Base-by-base conservation (phyloP, 495 filamentous ascomycete genomes). In the Glutinoglossum americanum region DNA sequence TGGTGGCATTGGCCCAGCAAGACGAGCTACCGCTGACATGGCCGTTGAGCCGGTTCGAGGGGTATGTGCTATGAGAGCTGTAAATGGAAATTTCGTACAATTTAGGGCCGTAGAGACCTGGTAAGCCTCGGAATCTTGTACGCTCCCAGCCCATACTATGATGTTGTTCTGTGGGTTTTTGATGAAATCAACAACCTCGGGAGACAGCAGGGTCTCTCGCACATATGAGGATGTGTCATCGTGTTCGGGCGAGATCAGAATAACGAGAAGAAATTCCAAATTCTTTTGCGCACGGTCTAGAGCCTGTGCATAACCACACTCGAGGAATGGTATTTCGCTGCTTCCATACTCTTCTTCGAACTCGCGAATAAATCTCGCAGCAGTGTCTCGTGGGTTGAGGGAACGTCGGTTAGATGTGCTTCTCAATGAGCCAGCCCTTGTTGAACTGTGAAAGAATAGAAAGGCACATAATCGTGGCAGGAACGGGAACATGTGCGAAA, bases 291-390 rank as follows among this genome's bases (percentile, higher is more conserved):
- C 88, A 10, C 80, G 68, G 64, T 98, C 92, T 56, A 93, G 73
- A 0, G 88, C 86, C 67, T 90, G 85, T 19, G 92, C 87, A 66
- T 95, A 94, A 28, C 89, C 87, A 44, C 80, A 82, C 60, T 94
- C 89, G 60, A 82, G 77, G 67, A 90, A 94, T 0, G 78, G 75
- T 13, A 97, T 68, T 17, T 70, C 68, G 60, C 84, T 74, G 10
- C 70, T 68, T 2, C 85, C 87, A 67, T 94, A 92, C 62, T 93
- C 85, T 64, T 97, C 92, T 65, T 94, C 87, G 62, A 98, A 95
- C 58, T 95, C 86, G 2, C 89, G 80, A 61, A 84, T 82, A 65
- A 97, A 92, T 45, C 92, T 73, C 35, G 85, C 82, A 0, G 90
- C 88, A 0, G 88, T 90, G 64, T 97, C 92, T 37, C 85, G 78